Evolutionary conservation across 1,284 basidiomycete genomes (phyloP).

Genomic region (Psilocybe mexicana): DNA sequence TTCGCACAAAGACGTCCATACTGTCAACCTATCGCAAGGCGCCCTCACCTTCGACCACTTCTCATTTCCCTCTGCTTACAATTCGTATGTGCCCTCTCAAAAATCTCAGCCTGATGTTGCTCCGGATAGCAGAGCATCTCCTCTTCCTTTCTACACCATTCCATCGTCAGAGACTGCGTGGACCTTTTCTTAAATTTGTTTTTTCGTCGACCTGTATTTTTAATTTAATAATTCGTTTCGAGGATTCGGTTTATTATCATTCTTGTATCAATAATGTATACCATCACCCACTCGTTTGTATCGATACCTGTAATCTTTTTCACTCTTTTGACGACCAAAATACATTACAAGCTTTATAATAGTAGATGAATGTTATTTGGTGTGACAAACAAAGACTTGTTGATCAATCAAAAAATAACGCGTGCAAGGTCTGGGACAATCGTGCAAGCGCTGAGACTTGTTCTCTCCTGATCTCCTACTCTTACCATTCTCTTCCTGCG

Average conservation of each 20-base stretch:
- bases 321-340: slow-evolving; percentile 4
- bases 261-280: slow-evolving; percentile 7
- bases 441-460: slow-evolving; percentile 9
- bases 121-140: not conserved
- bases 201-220: not conserved
- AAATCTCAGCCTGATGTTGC: not conserved
- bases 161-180: slow-evolving; percentile 11
- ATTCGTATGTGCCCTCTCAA: not conserved
- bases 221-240: not conserved
- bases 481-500: not conserved
- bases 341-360: slow-evolving; percentile 14
- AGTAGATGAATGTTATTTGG: not conserved
- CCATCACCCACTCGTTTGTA: slow-evolving; percentile 14
- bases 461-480: not conserved
- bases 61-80: not conserved
- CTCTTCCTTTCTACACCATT: not conserved
- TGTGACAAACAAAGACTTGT: slow-evolving; percentile 12
- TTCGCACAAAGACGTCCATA: not conserved
- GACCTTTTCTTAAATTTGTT: slow-evolving; percentile 8
- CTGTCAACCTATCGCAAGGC: not conserved
- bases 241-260: slow-evolving; percentile 1
- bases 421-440: slow-evolving; percentile 8
- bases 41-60: slow-evolving; percentile 1
- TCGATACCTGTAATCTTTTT: slow-evolving; percentile 6
- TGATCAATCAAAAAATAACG: slow-evolving; percentile 26